These are phyloP conservation scores for Talaromyces funiculosus DNA, from an alignment of 2,329 filamentous ascomycete genomes.

Conservation along the genomic window DNA sequence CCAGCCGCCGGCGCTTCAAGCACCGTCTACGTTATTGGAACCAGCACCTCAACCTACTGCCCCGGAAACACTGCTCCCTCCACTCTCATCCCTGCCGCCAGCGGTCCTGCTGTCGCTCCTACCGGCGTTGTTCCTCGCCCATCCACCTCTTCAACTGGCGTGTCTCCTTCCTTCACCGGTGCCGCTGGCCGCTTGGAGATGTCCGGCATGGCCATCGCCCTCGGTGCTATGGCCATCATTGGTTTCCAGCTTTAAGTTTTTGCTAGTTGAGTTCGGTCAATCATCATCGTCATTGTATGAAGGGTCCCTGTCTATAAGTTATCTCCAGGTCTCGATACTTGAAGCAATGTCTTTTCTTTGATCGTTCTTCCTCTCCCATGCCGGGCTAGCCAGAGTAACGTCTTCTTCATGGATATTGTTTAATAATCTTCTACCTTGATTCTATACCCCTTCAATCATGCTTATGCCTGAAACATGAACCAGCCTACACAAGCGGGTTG, in stretches of 20 bases:
- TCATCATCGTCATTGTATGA: background rate
- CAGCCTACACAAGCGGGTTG: background rate
- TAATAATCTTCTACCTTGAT: background rate
- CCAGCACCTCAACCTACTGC: slow-evolving; percentile 14
- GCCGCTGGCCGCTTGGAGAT: slow-evolving; percentile 21
- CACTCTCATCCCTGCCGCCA: background rate
- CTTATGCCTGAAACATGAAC: background rate
- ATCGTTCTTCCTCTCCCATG: background rate
- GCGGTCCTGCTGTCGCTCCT: slow-evolving; percentile 7
- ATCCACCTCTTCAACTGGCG: slow-evolving; percentile 6
- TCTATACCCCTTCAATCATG: background rate
- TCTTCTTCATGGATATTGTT: slow-evolving; percentile 10
- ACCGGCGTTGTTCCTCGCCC: slow-evolving; percentile 7
- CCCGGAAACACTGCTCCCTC: slow-evolving; percentile 11
- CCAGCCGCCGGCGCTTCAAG: slow-evolving; percentile 3
- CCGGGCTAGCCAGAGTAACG: background rate
- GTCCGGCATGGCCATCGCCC: slow-evolving; percentile 20
- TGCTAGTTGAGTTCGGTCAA: background rate
- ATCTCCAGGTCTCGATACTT: background rate
- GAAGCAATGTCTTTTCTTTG: background rate
- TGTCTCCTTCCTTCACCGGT: slow-evolving; percentile 19
- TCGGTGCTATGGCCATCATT: slow-evolving; percentile 20
- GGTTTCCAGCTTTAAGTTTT: slow-evolving; percentile 22
- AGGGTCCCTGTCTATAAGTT: background rate
- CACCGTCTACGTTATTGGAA: slow-evolving; percentile 5